These are phyloP conservation scores for Ceratobasidium sp. DNA, from an alignment of 1,284 basidiomycete species.

Conservation along the genomic window DNA sequence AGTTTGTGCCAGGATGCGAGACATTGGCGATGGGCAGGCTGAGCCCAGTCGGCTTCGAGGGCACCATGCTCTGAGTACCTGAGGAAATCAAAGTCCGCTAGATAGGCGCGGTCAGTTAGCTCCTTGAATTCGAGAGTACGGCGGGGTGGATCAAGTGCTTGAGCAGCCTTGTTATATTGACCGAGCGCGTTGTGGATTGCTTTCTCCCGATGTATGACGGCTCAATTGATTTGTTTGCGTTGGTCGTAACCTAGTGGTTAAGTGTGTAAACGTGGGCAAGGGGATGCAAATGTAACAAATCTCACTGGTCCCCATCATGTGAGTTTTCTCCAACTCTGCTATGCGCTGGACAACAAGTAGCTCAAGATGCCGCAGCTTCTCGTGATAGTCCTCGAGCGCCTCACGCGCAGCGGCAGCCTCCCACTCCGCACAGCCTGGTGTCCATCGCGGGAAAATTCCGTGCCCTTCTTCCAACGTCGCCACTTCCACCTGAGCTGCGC, in stretches of 20 bases:
- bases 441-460: constrained; percentile 9
- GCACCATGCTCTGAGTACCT: constrained; percentile 56
- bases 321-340: constrained; percentile 46
- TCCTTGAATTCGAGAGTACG: constrained; percentile 54
- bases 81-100: constrained; percentile 60
- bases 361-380: constrained; percentile 52
- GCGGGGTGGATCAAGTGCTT: constrained; percentile 51
- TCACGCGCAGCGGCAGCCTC: constrained; percentile 36
- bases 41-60: constrained; percentile 55
- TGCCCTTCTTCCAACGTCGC: constrained; percentile 2
- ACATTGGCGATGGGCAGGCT: constrained; percentile 52
- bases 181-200: constrained; percentile 28
- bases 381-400: constrained; percentile 18
- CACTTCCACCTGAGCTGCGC: neutral
- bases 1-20: constrained; percentile 56
- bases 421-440: constrained; percentile 42
- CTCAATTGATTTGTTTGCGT: constrained; percentile 56
- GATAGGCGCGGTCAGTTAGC: constrained; percentile 57
- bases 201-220: constrained; percentile 51
- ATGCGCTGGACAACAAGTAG: constrained; percentile 41
- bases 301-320: constrained; percentile 33
- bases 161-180: constrained; percentile 55
- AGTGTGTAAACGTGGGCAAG: neutral
- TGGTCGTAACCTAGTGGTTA: constrained; percentile 57
- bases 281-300: constrained; percentile 11